A percentile compares a stretch with the other conserved stretches of the same genome.
Conservation (phyloP, 805 yeast species). For the Barnettozyma siamensis region DNA sequence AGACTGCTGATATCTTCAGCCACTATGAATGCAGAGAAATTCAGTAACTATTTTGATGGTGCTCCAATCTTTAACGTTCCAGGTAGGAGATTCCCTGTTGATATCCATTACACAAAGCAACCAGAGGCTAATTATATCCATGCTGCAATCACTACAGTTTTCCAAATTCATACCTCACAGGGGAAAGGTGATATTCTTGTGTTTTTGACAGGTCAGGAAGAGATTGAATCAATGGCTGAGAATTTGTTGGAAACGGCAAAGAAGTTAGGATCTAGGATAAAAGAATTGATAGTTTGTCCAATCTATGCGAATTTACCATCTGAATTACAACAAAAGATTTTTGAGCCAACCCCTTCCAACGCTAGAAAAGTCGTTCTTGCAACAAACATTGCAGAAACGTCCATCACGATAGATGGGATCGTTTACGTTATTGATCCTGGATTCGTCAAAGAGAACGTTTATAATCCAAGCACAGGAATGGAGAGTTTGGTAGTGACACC, state of each 20-base stretch:
- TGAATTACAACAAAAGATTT: conserved; percentile 74
- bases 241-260: conserved; percentile 57
- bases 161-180: conserved; percentile 75
- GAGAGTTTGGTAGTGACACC: conserved; percentile 82
- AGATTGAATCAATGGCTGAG: conserved; percentile 79
- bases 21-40: conserved; percentile 85
- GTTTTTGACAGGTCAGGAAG: conserved; percentile 94
- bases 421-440: conserved; percentile 94
- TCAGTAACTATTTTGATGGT: conserved; percentile 70
- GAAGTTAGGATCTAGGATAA: conserved; percentile 47
- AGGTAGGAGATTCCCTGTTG: conserved; percentile 91
- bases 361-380: conserved; percentile 87
- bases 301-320: conserved; percentile 89
- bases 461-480: conserved; percentile 83
- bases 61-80: conserved; percentile 90
- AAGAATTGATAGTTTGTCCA: conserved; percentile 69
- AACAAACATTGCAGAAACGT: conserved; percentile 96
- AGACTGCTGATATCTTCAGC: conserved; percentile 86
- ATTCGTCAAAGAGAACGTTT: conserved; percentile 86
- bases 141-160: conserved; percentile 82
- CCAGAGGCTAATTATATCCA: conserved; percentile 91
- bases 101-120: conserved; percentile 70
- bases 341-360: conserved; percentile 78
- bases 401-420: conserved; percentile 94
- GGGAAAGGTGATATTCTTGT: conserved; percentile 81